Evolutionary conservation across 495 filamentous ascomycete species (phyloP).

Genomic region (Trichodelitschia bisporula): DNA sequence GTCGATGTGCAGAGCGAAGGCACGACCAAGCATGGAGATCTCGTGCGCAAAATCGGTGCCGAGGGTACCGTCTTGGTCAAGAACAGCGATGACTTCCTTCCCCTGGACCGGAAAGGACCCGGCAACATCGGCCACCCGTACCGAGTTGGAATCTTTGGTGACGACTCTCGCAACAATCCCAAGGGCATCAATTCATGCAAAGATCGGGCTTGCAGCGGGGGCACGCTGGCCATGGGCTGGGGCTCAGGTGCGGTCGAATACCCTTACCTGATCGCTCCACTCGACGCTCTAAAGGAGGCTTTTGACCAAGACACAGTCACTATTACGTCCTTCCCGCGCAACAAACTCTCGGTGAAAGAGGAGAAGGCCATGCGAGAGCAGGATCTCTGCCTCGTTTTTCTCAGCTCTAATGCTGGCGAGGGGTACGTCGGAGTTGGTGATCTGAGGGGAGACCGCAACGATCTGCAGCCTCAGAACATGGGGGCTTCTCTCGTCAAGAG

Average conservation of each 20-base stretch:
- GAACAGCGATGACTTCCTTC: constrained; percentile 38
- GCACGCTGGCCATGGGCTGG: constrained; percentile 72
- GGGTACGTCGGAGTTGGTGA: constrained; percentile 36
- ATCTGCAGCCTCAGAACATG: constrained; percentile 53
- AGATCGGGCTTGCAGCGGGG: constrained; percentile 60
- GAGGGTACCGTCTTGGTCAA: constrained; percentile 77
- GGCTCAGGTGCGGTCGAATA: constrained; percentile 77
- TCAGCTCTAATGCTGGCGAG: constrained; percentile 36
- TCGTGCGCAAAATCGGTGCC: constrained; percentile 49
- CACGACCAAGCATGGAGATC: constrained; percentile 35
- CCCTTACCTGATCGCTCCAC: constrained; percentile 51
- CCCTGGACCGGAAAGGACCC: constrained; percentile 29
- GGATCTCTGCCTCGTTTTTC: constrained; percentile 43
- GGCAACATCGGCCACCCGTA: constrained; percentile 21
- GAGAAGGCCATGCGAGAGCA: constrained; percentile 24
- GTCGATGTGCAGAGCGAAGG: constrained; percentile 40
- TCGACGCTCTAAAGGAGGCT: constrained; percentile 33
- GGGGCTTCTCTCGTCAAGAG: constrained; percentile 47
- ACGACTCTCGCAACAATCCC: constrained; percentile 45
- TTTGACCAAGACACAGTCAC: constrained; percentile 36
- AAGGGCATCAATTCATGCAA: constrained; percentile 49
- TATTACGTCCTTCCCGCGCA: constrained; percentile 33
- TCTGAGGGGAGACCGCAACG: constrained; percentile 58
- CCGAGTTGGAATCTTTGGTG: constrained; percentile 57
- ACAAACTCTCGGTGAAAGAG: constrained; percentile 23